phyloP scores from a whole-genome alignment of 306 rosid genomes.

The Prunus campanulata region DNA sequence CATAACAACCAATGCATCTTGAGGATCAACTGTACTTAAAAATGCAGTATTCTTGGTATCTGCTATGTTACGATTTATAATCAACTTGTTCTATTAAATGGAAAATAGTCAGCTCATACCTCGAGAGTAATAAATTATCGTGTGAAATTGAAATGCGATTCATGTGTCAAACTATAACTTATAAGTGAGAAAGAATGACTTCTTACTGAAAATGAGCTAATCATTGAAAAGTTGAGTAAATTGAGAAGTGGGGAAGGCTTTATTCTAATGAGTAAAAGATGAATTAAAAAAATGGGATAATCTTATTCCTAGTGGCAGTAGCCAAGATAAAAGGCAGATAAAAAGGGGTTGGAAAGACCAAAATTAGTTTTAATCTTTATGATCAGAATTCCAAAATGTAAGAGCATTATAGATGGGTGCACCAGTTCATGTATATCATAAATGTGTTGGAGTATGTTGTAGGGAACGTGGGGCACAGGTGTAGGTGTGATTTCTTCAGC shows the following conservation, averaged over 20 bases:
- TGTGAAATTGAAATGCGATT: too few relatives aligned
- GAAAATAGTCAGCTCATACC: too few relatives aligned
- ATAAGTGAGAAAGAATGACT: too few relatives aligned
- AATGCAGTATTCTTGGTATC: background rate
- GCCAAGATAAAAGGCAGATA: background rate
- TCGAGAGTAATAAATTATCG: too few relatives aligned
- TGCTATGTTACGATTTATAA: background rate
- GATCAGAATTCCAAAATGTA: constrained; percentile 2
- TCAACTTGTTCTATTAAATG: background rate
- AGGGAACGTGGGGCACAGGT: constrained; percentile 29
- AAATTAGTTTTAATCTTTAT: background rate
- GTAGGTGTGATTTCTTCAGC: constrained; percentile 20
- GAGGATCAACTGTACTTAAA: background rate
- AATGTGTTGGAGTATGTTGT: constrained; percentile 24
- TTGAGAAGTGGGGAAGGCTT: too few relatives aligned
- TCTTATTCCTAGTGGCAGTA: background rate
- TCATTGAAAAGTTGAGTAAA: too few relatives aligned
- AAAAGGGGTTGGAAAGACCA: background rate
- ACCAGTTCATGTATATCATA: constrained; percentile 24
- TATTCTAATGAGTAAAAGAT: too few relatives aligned
- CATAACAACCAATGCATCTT: background rate
- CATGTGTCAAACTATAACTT: too few relatives aligned
- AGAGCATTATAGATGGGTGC: constrained; percentile 2
- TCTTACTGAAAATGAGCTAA: too few relatives aligned
- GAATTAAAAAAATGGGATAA: background rate